Conservation (phyloP, 2,329 filamentous ascomycete genomes). For the Paraphaeosphaeria minitans region DNA sequence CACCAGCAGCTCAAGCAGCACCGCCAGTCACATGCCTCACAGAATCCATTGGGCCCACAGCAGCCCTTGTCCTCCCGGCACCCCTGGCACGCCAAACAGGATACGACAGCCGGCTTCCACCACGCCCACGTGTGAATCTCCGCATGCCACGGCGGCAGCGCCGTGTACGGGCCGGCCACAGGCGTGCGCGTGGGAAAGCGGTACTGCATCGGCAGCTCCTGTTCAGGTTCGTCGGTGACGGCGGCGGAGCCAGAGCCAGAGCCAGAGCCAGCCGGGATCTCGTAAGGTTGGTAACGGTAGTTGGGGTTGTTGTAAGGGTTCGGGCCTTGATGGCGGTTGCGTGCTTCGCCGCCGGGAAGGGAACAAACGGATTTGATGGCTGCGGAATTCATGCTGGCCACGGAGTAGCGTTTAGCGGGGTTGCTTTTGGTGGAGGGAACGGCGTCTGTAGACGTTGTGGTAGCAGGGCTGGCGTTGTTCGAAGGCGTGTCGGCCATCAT, state of each 20-base stretch:
- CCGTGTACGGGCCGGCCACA: background rate
- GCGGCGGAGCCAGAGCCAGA: too few relatives aligned
- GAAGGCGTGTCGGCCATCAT: background rate
- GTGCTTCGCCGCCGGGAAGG: background rate
- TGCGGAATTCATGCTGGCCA: background rate
- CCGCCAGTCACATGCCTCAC: constrained; percentile 7
- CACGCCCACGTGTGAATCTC: background rate
- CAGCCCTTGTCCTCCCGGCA: constrained; percentile 9
- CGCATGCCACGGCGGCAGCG: background rate
- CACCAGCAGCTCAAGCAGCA: constrained; percentile 8
- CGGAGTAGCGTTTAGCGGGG: background rate
- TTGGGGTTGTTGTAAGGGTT: background rate
- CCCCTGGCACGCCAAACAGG: constrained; percentile 1
- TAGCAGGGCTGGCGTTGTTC: background rate
- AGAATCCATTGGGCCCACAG: constrained; percentile 7
- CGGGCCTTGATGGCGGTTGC: background rate
- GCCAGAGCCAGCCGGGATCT: too few relatives aligned
- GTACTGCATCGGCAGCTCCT: background rate
- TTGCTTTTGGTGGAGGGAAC: background rate
- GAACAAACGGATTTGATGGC: background rate
- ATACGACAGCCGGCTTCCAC: background rate
- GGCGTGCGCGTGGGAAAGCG: background rate
- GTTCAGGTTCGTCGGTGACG: background rate
- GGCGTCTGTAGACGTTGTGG: background rate
- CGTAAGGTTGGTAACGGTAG: too few relatives aligned